Conservation (phyloP, 345 rosid species). For the Salix suchowensis region DNA sequence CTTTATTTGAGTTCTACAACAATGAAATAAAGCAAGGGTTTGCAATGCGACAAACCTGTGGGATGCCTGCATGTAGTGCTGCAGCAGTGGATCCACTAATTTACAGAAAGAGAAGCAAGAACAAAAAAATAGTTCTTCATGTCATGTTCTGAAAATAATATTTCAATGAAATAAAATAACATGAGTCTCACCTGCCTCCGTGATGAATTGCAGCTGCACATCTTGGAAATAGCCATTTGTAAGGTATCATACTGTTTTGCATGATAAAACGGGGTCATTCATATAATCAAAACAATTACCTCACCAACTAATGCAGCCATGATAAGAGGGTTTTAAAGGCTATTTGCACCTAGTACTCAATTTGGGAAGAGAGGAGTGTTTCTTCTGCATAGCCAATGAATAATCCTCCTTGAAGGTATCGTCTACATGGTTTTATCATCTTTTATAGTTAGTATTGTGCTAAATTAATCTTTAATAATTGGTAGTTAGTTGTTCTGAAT, state of each 20-base stretch:
- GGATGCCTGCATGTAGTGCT: constrained; percentile 71
- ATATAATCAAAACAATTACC: neutral
- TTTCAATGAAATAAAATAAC: constrained; percentile 5
- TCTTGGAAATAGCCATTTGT: constrained; percentile 61
- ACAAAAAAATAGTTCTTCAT: constrained; percentile 13
- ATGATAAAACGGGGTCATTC: constrained; percentile 15
- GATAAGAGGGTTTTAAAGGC: neutral
- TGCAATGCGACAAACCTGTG: constrained; percentile 52
- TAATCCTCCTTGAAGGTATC: neutral
- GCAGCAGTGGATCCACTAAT: constrained; percentile 86
- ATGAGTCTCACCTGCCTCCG: constrained; percentile 68
- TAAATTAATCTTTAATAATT: too few species aligned
- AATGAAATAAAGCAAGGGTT: neutral
- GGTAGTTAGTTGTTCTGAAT: too few species aligned
- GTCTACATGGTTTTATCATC: neutral
- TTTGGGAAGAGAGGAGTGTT: neutral
- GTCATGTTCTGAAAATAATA: neutral
- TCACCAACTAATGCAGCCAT: neutral
- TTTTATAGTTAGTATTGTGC: too few species aligned
- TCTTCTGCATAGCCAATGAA: neutral
- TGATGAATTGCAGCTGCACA: constrained; percentile 83
- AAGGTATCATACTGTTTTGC: constrained; percentile 58
- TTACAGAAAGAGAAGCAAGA: constrained; percentile 9
- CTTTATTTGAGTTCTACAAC: neutral
- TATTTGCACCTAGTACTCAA: neutral